Conservation (phyloP, 345 rosid species). For the Fremontodendron californicum region DNA sequence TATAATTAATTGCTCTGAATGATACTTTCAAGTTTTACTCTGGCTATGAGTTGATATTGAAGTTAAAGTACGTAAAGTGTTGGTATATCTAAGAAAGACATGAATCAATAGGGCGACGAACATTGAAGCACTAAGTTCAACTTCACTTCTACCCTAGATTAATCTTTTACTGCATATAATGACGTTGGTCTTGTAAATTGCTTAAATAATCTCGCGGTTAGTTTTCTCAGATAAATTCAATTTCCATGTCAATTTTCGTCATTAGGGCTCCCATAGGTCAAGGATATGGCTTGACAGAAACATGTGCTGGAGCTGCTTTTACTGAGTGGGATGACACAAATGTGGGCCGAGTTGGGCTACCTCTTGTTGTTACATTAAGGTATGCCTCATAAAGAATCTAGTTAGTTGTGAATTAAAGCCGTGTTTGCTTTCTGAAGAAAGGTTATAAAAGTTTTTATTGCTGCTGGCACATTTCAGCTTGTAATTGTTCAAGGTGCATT, state of each 20-base stretch:
- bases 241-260: constrained; percentile 10
- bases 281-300: constrained; percentile 96
- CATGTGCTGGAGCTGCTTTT: constrained; percentile 86
- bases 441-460: neutral
- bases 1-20: neutral
- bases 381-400: constrained; percentile 20
- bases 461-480: neutral
- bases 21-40: neutral
- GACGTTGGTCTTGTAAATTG: neutral
- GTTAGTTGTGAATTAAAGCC: neutral
- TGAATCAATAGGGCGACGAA: neutral
- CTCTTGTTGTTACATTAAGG: constrained; percentile 78
- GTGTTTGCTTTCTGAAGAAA: neutral
- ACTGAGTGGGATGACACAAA: constrained; percentile 66
- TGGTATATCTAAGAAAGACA: neutral
- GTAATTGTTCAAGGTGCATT: neutral
- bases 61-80: neutral
- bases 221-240: neutral
- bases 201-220: neutral
- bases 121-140: neutral
- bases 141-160: neutral
- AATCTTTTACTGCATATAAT: too few species aligned
- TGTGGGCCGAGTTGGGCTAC: constrained; percentile 92
- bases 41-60: neutral
- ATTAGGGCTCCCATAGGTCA: constrained; percentile 80